Conservation (phyloP, 1,284 basidiomycete species). For the Heterobasidion parviporum region DNA sequence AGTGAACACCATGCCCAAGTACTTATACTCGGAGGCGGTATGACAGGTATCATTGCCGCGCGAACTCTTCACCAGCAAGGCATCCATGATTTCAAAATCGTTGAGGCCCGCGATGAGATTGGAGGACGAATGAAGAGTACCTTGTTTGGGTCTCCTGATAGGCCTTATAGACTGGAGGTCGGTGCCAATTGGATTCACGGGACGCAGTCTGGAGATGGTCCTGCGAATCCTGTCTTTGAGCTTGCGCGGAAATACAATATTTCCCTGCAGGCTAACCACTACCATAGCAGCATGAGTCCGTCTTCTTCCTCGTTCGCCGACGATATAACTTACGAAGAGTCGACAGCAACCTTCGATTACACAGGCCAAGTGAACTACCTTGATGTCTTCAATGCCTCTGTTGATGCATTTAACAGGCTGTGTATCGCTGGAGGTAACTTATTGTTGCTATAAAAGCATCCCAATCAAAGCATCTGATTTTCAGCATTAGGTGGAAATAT, state of each 20-base stretch:
- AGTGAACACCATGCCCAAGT: constrained; percentile 16
- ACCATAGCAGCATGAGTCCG: constrained; percentile 42
- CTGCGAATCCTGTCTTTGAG: constrained; percentile 52
- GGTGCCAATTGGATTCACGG: constrained; percentile 73
- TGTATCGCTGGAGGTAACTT: constrained; percentile 32
- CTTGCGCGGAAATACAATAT: constrained; percentile 52
- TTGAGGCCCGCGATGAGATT: constrained; percentile 52
- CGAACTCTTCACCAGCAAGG: constrained; percentile 51
- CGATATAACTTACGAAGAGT: not conserved
- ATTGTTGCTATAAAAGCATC: not conserved
- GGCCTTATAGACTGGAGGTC: constrained; percentile 41
- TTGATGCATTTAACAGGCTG: constrained; percentile 31
- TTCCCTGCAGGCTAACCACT: constrained; percentile 36
- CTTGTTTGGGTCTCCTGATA: constrained; percentile 30
- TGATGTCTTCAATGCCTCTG: constrained; percentile 33
- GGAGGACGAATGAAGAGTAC: constrained; percentile 53
- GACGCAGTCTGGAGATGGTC: constrained; percentile 40
- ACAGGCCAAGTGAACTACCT: constrained; percentile 39
- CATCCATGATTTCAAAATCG: constrained; percentile 48
- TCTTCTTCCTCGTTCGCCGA: constrained; percentile 4
- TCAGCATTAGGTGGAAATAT: constrained; percentile 30
- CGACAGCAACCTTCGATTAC: constrained; percentile 43
- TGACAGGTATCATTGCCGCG: constrained; percentile 62
- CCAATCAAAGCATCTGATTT: not conserved
- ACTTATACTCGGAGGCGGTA: constrained; percentile 55